These are phyloP conservation scores for Protomyces lactucae-debilis DNA, from an alignment of 1,139 yeast genomes.

Conservation along the genomic window DNA sequence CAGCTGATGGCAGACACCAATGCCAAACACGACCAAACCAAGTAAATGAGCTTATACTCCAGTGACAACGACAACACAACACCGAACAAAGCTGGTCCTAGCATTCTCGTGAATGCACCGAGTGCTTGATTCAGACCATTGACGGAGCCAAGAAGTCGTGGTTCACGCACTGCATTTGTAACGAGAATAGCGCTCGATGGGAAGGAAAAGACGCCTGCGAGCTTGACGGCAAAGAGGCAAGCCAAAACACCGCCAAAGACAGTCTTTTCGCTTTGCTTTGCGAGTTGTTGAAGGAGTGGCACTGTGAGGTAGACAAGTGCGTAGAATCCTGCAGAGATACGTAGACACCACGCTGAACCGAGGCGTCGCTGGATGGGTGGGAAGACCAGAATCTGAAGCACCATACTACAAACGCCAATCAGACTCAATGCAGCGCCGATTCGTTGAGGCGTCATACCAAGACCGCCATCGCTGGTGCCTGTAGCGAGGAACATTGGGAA, in stretches of 20 bases:
- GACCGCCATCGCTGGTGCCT: slow-evolving; percentile 21
- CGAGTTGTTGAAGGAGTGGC: slow-evolving; percentile 43
- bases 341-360: slow-evolving; percentile 21
- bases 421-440: slow-evolving; percentile 19
- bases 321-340: slow-evolving; percentile 22
- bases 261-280: neutral
- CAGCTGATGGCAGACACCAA: slow-evolving; percentile 1
- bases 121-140: slow-evolving; percentile 41
- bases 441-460: slow-evolving; percentile 14
- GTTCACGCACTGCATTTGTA: slow-evolving; percentile 38
- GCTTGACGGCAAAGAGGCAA: slow-evolving; percentile 31
- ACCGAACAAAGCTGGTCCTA: slow-evolving; percentile 46
- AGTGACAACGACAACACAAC: slow-evolving; percentile 15
- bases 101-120: slow-evolving; percentile 52
- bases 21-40: slow-evolving; percentile 18
- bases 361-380: slow-evolving; percentile 18
- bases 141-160: slow-evolving; percentile 38
- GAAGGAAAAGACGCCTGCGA: slow-evolving; percentile 34
- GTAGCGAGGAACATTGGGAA: slow-evolving; percentile 28
- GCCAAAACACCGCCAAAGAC: slow-evolving; percentile 26
- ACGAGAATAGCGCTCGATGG: slow-evolving; percentile 38
- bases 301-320: slow-evolving; percentile 45
- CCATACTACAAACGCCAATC: slow-evolving; percentile 20
- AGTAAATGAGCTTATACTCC: neutral
- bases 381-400: slow-evolving; percentile 21